These are phyloP conservation scores for Phytopythium ostracodes DNA, from an alignment of 352 stramenopile genomes.

Conservation along the genomic window DNA sequence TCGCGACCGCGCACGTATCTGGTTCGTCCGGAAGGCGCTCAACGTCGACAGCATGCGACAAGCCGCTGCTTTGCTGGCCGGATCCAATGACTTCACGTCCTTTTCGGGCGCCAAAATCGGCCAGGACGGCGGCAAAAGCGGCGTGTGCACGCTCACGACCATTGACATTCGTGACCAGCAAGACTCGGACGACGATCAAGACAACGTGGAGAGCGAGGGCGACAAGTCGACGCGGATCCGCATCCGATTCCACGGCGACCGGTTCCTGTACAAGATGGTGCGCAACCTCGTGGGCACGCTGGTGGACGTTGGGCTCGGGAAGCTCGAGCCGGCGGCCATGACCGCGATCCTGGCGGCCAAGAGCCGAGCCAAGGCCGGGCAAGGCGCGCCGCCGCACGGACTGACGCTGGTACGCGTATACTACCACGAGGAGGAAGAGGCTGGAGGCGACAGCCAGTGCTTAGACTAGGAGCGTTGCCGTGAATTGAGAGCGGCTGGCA, in stretches of 20 bases:
- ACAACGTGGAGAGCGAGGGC: constrained; percentile 16
- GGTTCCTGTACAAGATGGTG: constrained; percentile 87
- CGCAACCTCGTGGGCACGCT: constrained; percentile 77
- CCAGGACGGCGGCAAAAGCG: constrained; percentile 32
- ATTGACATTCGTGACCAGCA: constrained; percentile 33
- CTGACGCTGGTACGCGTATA: constrained; percentile 38
- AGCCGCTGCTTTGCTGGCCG: constrained; percentile 29
- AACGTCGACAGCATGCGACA: constrained; percentile 47
- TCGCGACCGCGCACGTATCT: constrained; percentile 43
- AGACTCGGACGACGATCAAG: constrained; percentile 20
- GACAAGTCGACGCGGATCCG: constrained; percentile 22
- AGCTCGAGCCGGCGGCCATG: constrained; percentile 35
- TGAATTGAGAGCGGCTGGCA: too few relatives aligned
- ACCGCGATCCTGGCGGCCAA: constrained; percentile 41
- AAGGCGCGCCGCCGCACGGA: constrained; percentile 65
- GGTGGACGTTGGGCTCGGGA: constrained; percentile 65
- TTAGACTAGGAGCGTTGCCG: neutral
- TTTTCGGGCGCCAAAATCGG: constrained; percentile 55
- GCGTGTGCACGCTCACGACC: constrained; percentile 40
- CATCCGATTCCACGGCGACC: constrained; percentile 57
- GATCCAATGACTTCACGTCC: constrained; percentile 57
- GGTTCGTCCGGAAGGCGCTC: constrained; percentile 55
- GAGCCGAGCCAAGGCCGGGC: constrained; percentile 45
- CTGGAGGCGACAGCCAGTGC: neutral
- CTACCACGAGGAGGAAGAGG: constrained; percentile 8